Evolutionary conservation across 192 early-diverging fungal genomes (phyloP).

Genomic region (Funneliformis geosporum): DNA sequence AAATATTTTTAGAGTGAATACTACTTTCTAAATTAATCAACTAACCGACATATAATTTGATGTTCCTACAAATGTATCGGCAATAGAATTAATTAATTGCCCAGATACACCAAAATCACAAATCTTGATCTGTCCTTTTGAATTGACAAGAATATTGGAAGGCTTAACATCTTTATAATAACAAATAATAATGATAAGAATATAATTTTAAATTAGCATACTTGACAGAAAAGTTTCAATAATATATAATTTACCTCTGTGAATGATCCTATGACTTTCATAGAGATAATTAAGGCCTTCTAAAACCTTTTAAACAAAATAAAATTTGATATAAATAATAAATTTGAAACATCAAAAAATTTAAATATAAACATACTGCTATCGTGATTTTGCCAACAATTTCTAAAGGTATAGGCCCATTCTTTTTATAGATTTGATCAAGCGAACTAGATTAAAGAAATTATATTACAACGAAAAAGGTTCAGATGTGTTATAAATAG

Average conservation of each 20-base stretch:
- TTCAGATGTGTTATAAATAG: no score
- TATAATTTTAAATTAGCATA: neutral
- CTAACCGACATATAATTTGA: slow-evolving; percentile 80
- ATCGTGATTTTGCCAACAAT: slow-evolving; percentile 82
- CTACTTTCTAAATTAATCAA: slow-evolving; percentile 8
- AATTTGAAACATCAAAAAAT: slow-evolving; percentile 2
- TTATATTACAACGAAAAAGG: neutral
- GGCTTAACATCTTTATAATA: slow-evolving; percentile 74
- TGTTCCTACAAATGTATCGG: slow-evolving; percentile 85
- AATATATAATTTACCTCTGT: slow-evolving; percentile 67
- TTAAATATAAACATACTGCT: slow-evolving; percentile 55
- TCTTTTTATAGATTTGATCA: slow-evolving; percentile 89
- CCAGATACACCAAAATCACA: slow-evolving; percentile 93
- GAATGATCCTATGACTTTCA: slow-evolving; percentile 88
- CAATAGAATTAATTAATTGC: slow-evolving; percentile 80
- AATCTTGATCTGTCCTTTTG: slow-evolving; percentile 75
- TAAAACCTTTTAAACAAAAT: slow-evolving; percentile 51
- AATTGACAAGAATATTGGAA: slow-evolving; percentile 85
- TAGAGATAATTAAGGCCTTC: slow-evolving; percentile 85
- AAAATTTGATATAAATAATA: neutral
- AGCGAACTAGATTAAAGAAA: slow-evolving; percentile 59
- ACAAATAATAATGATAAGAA: neutral
- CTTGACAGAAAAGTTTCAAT: neutral
- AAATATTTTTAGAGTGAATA: neutral
- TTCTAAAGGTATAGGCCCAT: slow-evolving; percentile 86